Base-by-base conservation (phyloP, 2,329 filamentous ascomycete genomes). In the Ceratocystis huliohia region DNA sequence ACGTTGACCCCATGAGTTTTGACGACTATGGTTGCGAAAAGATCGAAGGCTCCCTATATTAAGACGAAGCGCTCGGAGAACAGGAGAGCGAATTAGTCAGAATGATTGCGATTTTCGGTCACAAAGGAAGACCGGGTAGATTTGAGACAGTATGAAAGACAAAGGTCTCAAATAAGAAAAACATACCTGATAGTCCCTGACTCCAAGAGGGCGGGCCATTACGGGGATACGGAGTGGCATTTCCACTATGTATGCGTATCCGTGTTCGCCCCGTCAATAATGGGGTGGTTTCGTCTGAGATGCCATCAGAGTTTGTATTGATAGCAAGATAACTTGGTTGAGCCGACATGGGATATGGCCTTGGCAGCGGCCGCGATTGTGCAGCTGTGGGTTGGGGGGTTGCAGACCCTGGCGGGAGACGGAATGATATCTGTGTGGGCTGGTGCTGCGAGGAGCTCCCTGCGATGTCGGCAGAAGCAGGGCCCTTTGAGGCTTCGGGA, bases 1-100 rank as follows among this genome's bases (percentile, higher is more conserved):
- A 20, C 88, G 82, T 50, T 81, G 78, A 20, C 83, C 78, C 79
- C 80, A 85, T 17, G 84, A 87, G 25, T 79, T 79, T 56, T 80
- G 79, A 57, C 84, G 81, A 70, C 77, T 82, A 73, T 86, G 82
- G 71, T 84, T 77, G 68, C 78, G 77, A 30, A 74, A 72, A 61
- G 74, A 73, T 63, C 75, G 73, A 65, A 74, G 70, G 68, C 74
- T 77, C 53, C 30, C 48, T 45, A n/a, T 68, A 20, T 8, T 17
- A 13, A 6, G 53, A 59, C 25, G 41, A 57, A 41, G 41, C 22
- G 46, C 13, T n/a, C 22, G 10, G 30, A 28, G 20, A 59, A 17
- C n/a, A 22, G 37, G 10, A 15, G 37, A 13, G 37, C 37, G 37
- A 41, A 41, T 41, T 41, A 41, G 37, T 41, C 1, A 15, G 10